A percentile compares a stretch with the other conserved stretches of the same genome.
Conservation (phyloP, 129 eudicot species). For the Flaveria brownii region DNA sequence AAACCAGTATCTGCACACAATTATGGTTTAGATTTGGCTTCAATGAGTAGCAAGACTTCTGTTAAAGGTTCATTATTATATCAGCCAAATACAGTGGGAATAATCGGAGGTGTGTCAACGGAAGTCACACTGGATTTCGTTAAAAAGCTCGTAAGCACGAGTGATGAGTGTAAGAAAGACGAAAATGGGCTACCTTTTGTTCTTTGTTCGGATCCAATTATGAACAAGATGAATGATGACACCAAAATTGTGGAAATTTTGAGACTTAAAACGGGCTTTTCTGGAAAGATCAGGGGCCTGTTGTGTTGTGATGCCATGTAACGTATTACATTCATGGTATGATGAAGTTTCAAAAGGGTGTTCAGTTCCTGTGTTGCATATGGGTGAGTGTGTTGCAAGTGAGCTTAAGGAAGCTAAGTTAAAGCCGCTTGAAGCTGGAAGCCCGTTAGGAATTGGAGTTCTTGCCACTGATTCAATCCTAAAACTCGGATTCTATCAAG, state of each 20-base stretch:
- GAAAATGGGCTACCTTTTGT: constrained; percentile 47
- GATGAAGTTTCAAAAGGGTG: constrained; percentile 63
- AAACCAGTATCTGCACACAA: constrained; percentile 9
- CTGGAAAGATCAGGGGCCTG: constrained; percentile 71
- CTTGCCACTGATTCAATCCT: constrained; percentile 52
- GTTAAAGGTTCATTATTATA: constrained; percentile 26
- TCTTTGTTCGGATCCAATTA: constrained; percentile 58
- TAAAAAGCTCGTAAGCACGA: constrained; percentile 48
- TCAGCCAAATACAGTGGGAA: constrained; percentile 52
- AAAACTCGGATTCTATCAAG: constrained; percentile 57
- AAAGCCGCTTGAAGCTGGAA: constrained; percentile 82
- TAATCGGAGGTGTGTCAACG: constrained; percentile 63
- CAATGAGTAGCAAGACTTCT: background rate
- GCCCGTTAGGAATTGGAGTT: constrained; percentile 59
- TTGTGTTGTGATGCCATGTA: constrained; percentile 78
- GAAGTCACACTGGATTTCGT: constrained; percentile 47
- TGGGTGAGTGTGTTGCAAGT: constrained; percentile 80
- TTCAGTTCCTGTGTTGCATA: constrained; percentile 64
- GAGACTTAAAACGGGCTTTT: constrained; percentile 51
- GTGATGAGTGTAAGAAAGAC: constrained; percentile 39
- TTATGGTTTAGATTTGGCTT: constrained; percentile 26
- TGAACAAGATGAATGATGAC: constrained; percentile 39
- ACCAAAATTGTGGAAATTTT: constrained; percentile 42
- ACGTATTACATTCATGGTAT: constrained; percentile 63
- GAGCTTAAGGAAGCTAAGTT: constrained; percentile 76